Evolutionary conservation across 1,284 basidiomycete species (phyloP).

Genomic region (Singerocomus inundabilis): DNA sequence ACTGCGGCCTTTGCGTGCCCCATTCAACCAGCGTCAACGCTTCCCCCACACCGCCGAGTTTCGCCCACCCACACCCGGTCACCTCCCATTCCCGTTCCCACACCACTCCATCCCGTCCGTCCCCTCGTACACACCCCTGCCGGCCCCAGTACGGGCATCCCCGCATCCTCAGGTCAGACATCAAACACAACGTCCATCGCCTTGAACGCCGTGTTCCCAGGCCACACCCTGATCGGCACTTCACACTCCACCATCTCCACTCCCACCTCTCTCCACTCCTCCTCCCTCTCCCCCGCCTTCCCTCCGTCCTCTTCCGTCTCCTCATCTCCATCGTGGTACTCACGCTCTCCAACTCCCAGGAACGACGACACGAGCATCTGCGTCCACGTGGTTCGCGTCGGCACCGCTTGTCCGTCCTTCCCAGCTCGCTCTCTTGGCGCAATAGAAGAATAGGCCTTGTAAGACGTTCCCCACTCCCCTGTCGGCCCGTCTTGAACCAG

Average conservation of each 20-base stretch:
- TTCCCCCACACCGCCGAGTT: too few relatives aligned
- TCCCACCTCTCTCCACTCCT: constrained; percentile 60
- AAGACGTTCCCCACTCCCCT: constrained; percentile 59
- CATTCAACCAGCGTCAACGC: too few relatives aligned
- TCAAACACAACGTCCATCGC: constrained; percentile 77
- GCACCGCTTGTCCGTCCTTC: constrained; percentile 6
- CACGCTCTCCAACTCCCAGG: constrained; percentile 45
- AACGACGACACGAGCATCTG: constrained; percentile 54
- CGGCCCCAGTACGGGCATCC: too few relatives aligned
- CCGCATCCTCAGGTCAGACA: too few relatives aligned
- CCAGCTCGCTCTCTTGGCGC: constrained; percentile 56
- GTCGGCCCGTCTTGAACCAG: constrained; percentile 54
- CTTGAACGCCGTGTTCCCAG: constrained; percentile 86
- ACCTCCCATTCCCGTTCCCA: too few relatives aligned
- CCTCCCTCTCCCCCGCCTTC: constrained; percentile 46
- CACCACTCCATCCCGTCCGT: too few relatives aligned
- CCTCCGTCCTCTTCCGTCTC: constrained; percentile 24
- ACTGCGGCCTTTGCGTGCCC: constrained; percentile 11
- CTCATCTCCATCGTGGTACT: constrained; percentile 60
- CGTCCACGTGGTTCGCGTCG: constrained; percentile 44
- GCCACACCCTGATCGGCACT: constrained; percentile 84
- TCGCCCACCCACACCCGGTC: too few relatives aligned
- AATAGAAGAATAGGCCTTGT: constrained; percentile 54
- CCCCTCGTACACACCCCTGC: too few relatives aligned
- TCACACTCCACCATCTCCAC: constrained; percentile 89